phyloP scores from a whole-genome alignment of 2,329 filamentous ascomycete genomes.

The Lachnellula arida region DNA sequence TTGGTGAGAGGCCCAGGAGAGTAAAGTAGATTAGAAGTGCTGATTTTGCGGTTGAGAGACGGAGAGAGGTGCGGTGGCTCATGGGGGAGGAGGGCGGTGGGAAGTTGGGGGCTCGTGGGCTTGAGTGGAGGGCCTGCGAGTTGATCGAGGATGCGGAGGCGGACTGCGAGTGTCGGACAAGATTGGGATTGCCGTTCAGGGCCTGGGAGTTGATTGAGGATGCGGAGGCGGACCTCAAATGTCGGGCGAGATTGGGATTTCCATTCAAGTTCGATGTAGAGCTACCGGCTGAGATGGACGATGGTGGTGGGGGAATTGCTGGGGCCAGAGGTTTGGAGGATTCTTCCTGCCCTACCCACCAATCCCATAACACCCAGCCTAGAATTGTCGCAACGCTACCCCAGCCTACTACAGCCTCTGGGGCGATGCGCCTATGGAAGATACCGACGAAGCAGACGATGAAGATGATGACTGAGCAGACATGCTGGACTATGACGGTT shows the following conservation, averaged over 20 bases:
- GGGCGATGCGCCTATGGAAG: slow-evolving; percentile 79
- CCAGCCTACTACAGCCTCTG: slow-evolving; percentile 82
- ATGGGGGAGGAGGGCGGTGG: slow-evolving; percentile 27
- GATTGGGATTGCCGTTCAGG: slow-evolving; percentile 16
- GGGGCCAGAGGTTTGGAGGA: slow-evolving; percentile 25
- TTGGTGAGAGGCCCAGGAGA: slow-evolving; percentile 85
- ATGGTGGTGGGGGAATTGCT: slow-evolving; percentile 25
- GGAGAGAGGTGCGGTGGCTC: slow-evolving; percentile 47
- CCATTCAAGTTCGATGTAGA: slow-evolving; percentile 24
- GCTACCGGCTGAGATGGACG: slow-evolving; percentile 27
- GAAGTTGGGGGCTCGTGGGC: slow-evolving; percentile 26
- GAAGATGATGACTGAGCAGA: slow-evolving; percentile 92
- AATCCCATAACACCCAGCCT: slow-evolving; percentile 89
- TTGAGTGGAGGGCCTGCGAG: slow-evolving; percentile 32
- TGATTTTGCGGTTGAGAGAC: slow-evolving; percentile 82
- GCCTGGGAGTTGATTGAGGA: too few species aligned
- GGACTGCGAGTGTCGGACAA: slow-evolving; percentile 43
- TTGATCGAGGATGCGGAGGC: slow-evolving; percentile 53
- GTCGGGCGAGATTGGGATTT: too few species aligned
- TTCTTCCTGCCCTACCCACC: slow-evolving; percentile 75
- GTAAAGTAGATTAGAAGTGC: slow-evolving; percentile 90
- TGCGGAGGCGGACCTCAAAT: too few species aligned
- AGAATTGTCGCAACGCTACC: slow-evolving; percentile 77
- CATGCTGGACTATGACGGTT: slow-evolving; percentile 94
- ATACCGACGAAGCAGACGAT: slow-evolving; percentile 92